phyloP scores from a whole-genome alignment of 805 yeast genomes.

The Saturnispora hagleri region DNA sequence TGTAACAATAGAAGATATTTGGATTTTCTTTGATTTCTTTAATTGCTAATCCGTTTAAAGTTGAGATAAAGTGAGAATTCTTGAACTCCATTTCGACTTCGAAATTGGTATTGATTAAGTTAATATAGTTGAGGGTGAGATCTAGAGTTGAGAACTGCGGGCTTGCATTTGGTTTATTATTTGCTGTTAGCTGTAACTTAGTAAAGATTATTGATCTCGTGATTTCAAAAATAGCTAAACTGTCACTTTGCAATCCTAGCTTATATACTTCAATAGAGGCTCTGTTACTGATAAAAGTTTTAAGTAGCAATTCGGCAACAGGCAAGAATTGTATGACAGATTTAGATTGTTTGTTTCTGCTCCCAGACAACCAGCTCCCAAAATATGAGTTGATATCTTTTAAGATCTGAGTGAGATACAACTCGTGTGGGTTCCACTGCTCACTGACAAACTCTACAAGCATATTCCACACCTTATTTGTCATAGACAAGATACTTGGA shows the following conservation, averaged over 20 bases:
- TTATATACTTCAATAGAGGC: not conserved
- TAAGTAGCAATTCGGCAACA: not conserved
- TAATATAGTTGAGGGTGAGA: conserved; percentile 3
- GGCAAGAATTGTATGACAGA: not conserved
- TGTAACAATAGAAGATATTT: not conserved
- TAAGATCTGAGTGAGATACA: not conserved
- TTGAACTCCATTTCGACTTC: not conserved
- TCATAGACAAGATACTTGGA: conserved; percentile 1
- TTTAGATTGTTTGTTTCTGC: not conserved
- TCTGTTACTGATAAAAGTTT: not conserved
- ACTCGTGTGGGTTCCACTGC: conserved; percentile 7
- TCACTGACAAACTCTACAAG: conserved; percentile 3
- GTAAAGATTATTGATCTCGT: conserved; percentile 1
- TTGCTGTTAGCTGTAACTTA: not conserved
- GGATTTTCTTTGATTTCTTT: not conserved
- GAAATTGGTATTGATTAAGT: not conserved
- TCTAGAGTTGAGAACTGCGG: conserved; percentile 5
- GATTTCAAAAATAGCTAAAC: not conserved
- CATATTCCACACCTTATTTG: conserved; percentile 3
- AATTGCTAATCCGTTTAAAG: not conserved
- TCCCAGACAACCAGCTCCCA: not conserved
- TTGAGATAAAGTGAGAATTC: not conserved
- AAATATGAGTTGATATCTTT: not conserved
- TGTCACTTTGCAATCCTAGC: not conserved
- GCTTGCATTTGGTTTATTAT: not conserved